Evolutionary conservation across 2,329 filamentous ascomycete species (phyloP).

Genomic region (Plectosphaerella cucumerina): DNA sequence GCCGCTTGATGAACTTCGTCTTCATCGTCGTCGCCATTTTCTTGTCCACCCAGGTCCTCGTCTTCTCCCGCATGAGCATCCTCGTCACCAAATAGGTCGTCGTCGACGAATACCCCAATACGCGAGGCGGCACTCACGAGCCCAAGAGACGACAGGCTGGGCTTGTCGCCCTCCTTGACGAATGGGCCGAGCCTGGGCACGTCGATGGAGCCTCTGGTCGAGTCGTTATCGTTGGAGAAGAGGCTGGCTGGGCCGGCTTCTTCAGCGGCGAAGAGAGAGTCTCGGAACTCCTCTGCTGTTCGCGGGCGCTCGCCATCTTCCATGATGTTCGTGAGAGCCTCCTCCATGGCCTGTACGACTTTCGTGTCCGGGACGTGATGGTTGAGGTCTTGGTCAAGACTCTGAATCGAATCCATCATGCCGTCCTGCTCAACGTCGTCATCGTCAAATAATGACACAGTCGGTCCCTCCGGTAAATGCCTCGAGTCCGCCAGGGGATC

Average conservation of each 20-base stretch:
- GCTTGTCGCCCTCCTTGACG: slow-evolving; percentile 58
- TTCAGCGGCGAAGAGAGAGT: slow-evolving; percentile 62
- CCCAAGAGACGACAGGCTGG: slow-evolving; percentile 86
- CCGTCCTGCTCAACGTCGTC: slow-evolving; percentile 72
- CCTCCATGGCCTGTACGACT: slow-evolving; percentile 89
- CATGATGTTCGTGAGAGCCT: slow-evolving; percentile 88
- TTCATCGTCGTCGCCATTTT: slow-evolving; percentile 54
- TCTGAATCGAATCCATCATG: slow-evolving; percentile 68
- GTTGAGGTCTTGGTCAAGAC: slow-evolving; percentile 69
- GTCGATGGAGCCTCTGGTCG: slow-evolving; percentile 60
- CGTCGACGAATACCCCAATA: slow-evolving; percentile 88
- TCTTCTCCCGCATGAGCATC: slow-evolving; percentile 83
- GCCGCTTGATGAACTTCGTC: slow-evolving; percentile 92
- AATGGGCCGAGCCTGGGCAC: slow-evolving; percentile 23
- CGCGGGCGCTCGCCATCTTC: slow-evolving; percentile 63
- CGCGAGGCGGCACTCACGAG: slow-evolving; percentile 83
- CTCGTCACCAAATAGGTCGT: slow-evolving; percentile 90
- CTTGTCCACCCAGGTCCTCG: slow-evolving; percentile 65
- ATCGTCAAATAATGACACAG: slow-evolving; percentile 64
- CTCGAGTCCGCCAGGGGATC: slow-evolving; percentile 44
- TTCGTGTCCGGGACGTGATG: slow-evolving; percentile 64
- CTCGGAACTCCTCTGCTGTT: slow-evolving; percentile 59
- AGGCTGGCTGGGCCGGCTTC: slow-evolving; percentile 41
- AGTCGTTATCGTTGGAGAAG: slow-evolving; percentile 54
- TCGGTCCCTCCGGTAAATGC: too few relatives aligned